Conservation (phyloP, 2,329 filamentous ascomycete species). For the Fusarium redolens region DNA sequence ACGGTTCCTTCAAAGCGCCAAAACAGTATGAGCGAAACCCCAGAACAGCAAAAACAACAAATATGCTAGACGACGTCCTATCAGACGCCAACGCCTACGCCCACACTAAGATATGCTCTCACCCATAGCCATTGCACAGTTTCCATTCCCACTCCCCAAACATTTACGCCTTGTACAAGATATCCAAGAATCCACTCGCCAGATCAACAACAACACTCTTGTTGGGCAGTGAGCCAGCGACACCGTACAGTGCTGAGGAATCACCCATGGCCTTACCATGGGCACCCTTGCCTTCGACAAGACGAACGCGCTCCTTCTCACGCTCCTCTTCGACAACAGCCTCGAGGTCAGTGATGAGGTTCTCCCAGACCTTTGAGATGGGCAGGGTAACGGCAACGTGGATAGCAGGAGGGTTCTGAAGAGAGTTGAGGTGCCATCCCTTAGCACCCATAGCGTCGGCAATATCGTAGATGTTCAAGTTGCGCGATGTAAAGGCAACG, state of each 20-base stretch:
- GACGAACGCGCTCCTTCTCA: conserved; percentile 80
- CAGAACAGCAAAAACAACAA: neutral
- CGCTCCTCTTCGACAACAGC: conserved; percentile 76
- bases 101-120: conserved; percentile 13
- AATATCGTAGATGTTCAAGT: conserved; percentile 93
- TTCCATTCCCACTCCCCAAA: neutral
- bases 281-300: conserved; percentile 73
- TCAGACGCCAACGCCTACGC: conserved; percentile 26
- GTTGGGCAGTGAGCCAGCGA: conserved; percentile 93
- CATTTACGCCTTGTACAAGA: conserved; percentile 84
- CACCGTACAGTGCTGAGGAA: conserved; percentile 90
- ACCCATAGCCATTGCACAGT: neutral
- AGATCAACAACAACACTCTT: conserved; percentile 94
- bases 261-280: conserved; percentile 79
- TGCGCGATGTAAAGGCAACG: conserved; percentile 84
- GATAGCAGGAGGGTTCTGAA: conserved; percentile 91
- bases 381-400: conserved; percentile 95
- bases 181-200: conserved; percentile 90
- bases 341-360: conserved; percentile 79
- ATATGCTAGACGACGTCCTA: conserved; percentile 8
- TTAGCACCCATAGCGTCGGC: conserved; percentile 85
- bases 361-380: conserved; percentile 83
- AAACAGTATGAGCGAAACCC: neutral
- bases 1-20: neutral
- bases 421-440: conserved; percentile 95